A percentile compares a stretch with the other conserved stretches of the same genome.
Evolutionary conservation across 164 flowering plant species (phyloP).

Genomic region (Annona cherimola): DNA sequence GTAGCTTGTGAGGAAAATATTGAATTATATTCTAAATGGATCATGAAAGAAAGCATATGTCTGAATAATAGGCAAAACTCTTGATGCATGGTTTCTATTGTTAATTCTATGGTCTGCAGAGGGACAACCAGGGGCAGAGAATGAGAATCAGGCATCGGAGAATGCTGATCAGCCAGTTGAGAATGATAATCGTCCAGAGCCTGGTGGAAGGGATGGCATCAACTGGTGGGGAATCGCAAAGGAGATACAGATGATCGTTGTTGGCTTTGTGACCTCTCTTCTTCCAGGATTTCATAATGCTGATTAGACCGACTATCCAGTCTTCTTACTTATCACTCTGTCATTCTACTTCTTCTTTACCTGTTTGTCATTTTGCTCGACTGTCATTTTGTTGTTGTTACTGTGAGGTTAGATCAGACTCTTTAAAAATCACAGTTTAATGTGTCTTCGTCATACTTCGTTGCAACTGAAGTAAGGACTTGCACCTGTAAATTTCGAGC

Average conservation of each 20-base stretch:
- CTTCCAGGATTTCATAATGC: conserved; percentile 83
- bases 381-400: too few species aligned
- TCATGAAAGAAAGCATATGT: not conserved
- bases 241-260: conserved; percentile 82
- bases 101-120: conserved; percentile 23
- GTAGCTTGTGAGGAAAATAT: not conserved
- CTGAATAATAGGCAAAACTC: not conserved
- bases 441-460: too few species aligned
- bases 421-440: too few species aligned
- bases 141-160: conserved; percentile 35
- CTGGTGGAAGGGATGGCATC: conserved; percentile 33
- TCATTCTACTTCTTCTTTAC: too few species aligned
- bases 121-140: conserved; percentile 43
- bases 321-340: too few species aligned
- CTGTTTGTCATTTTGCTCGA: too few species aligned
- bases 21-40: not conserved
- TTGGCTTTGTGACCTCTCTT: conserved; percentile 85
- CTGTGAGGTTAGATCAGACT: too few species aligned
- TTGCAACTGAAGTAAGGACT: too few species aligned
- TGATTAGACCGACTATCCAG: conserved; percentile 32
- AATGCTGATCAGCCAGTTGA: conserved; percentile 35
- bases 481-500: too few species aligned
- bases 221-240: conserved; percentile 75
- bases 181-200: conserved; percentile 37
- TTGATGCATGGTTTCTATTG: not conserved